Evolutionary conservation across 176 grass and related monocot genomes (phyloP), one percentile per base, ranked within the genome.

Genomic region (Oryza glaberrima): DNA sequence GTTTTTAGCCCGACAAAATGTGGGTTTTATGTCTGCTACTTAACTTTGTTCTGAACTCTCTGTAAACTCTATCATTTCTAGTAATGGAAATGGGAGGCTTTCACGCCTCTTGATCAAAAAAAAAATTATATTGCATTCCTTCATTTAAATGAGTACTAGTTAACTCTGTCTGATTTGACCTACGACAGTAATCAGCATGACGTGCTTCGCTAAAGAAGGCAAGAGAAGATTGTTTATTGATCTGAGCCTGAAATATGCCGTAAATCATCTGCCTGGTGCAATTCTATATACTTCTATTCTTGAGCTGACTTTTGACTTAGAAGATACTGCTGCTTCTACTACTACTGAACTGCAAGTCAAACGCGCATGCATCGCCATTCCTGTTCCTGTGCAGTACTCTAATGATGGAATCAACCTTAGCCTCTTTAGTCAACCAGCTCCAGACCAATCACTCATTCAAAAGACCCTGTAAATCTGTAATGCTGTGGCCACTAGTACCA

Each of bases 261-360:
- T n/a, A 86, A 13, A 77, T 69, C 25, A 77, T 16, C 20, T 72
- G 0, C 19, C 75, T 44, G 20, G 30, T 40, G 28, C 30, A 32
- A 3, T 32, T 32, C 30, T 32, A 32, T 32, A 32, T 30, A 30
- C 30, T 3, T 32, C 2, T 32, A 32, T 32, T 32, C 30, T 32
- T 32, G 30, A 32, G 30, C 30, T 32, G 30, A 32, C 30, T 32
- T 32, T 32, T 32, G 30, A 32, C 30, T 32, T 32, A 32, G 28
- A 10, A 65, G 12, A 40, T 41, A 44, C 43, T 44, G 3, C 43
- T 43, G 7, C 41, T 43, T 43, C 41, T 44, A 44, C 43, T 44
- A 44, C 9, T 40, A 15, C 65, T 52, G 78, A 51, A 41, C 73
- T 45, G 83, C 82, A 70, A 77, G 70, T 58, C 94, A 90, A 84